A percentile compares a stretch with the other conserved stretches of the same genome.
phyloP scores from a whole-genome alignment of 495 filamentous ascomycete genomes.

The Tuber melanosporum region DNA sequence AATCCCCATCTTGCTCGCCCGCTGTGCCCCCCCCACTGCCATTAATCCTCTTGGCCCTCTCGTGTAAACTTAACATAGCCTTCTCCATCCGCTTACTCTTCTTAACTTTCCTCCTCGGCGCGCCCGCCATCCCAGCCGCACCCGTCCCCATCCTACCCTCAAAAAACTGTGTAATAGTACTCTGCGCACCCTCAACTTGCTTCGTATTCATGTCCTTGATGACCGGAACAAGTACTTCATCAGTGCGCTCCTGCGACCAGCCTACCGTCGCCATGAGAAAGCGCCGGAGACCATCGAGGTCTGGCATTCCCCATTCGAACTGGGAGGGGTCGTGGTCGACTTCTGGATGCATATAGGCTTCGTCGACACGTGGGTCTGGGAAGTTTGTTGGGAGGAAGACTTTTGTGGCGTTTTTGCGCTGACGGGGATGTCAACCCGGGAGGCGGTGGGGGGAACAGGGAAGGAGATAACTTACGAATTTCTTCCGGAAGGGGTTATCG shows the following conservation, averaged over 20 bases:
- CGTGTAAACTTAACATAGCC: constrained; percentile 63
- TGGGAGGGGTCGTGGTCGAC: constrained; percentile 69
- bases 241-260: constrained; percentile 82
- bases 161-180: constrained; percentile 91
- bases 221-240: constrained; percentile 90
- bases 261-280: constrained; percentile 93
- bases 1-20: background rate
- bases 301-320: constrained; percentile 94
- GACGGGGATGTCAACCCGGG: background rate
- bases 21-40: background rate
- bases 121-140: constrained; percentile 53
- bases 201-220: constrained; percentile 88
- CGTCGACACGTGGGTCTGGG: constrained; percentile 64
- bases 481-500: constrained; percentile 62
- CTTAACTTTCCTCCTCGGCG: constrained; percentile 58
- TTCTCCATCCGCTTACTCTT: constrained; percentile 76
- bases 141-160: constrained; percentile 55
- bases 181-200: constrained; percentile 81
- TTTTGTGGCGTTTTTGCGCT: constrained; percentile 58
- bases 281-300: constrained; percentile 72
- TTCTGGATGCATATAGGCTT: constrained; percentile 77
- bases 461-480: constrained; percentile 55
- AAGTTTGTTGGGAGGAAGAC: constrained; percentile 76
- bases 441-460: background rate
- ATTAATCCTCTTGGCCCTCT: constrained; percentile 44